Evolutionary conservation across 1,284 basidiomycete species (phyloP).

Genomic region (Pholiota adiposa): DNA sequence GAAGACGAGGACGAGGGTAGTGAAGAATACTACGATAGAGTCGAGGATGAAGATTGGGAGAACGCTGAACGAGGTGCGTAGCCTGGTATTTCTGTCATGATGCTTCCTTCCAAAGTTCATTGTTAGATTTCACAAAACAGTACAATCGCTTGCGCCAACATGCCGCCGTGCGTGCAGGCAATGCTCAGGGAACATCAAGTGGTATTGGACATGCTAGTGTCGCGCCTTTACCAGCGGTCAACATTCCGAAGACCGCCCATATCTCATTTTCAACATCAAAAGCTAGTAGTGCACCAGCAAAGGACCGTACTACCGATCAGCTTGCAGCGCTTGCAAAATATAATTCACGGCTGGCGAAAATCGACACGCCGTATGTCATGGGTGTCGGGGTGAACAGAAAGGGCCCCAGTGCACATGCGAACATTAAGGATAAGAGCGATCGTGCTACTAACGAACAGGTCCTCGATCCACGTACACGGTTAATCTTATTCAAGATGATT

Average conservation of each 20-base stretch:
- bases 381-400: slow-evolving; percentile 89
- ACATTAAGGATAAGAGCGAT: slow-evolving; percentile 92
- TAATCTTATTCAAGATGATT: slow-evolving; percentile 94
- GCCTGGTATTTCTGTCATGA: not conserved
- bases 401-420: slow-evolving; percentile 83
- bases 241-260: slow-evolving; percentile 53
- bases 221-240: slow-evolving; percentile 72
- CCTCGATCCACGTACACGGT: slow-evolving; percentile 86
- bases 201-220: slow-evolving; percentile 54
- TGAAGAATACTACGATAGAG: slow-evolving; percentile 56
- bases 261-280: slow-evolving; percentile 22
- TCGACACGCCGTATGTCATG: slow-evolving; percentile 76
- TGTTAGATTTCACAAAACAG: slow-evolving; percentile 92
- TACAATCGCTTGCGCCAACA: slow-evolving; percentile 92
- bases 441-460: slow-evolving; percentile 95
- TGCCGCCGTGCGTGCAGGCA: slow-evolving; percentile 73
- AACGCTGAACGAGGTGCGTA: slow-evolving; percentile 74
- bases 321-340: slow-evolving; percentile 73
- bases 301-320: slow-evolving; percentile 68
- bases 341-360: slow-evolving; percentile 67
- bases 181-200: slow-evolving; percentile 58
- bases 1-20: slow-evolving; percentile 45
- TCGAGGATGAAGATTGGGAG: slow-evolving; percentile 94
- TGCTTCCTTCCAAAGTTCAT: slow-evolving; percentile 12
- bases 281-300: slow-evolving; percentile 28